Base-by-base conservation (phyloP, 768 basidiomycete species). In the Pisolithus tinctorius region DNA sequence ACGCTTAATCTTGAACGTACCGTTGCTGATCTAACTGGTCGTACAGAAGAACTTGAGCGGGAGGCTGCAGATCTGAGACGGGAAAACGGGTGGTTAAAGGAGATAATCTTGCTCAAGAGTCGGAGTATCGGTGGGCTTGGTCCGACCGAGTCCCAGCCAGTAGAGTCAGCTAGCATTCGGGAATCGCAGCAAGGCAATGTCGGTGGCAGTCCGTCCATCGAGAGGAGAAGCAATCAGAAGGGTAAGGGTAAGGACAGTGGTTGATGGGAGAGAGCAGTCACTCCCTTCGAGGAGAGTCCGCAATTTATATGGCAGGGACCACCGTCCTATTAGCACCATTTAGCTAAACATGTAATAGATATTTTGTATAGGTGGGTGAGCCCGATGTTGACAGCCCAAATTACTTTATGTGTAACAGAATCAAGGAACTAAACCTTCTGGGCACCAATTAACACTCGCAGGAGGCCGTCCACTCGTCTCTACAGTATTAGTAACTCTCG, bases 61-160 rank as follows among this genome's bases (percentile, higher is more conserved):
- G 88, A 93, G 66, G 89, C 82, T 2, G 66, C 78, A 0, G 87
- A 90, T 58, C 70, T 93, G 45, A 73, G 87, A 56, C 77, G 83
- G 56, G 90, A 92, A 69, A 93, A 93, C 59, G 79, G 80, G 10
- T 93, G 89, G 91, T 66, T 93, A 49, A 93, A 90, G 71, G 90
- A 91, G 67, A 91, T 92, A 50, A 80, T 91, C 46, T 81, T 90
- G 74, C 70, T 91, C 53, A 92, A 88, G 63, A 81, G 86, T 39
- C 76, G 78, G 37, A 75, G 72, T 51, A 64, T 77, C 50, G 70
- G 71, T 16, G 71, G 53, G 62, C 45, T 67, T 65, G 29, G 66
- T 66, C 20, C 50, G 17, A 34, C 9, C 29, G 52, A 45, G 41
- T 51, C 56, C 20, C 56, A 60, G 16, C 50, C 50, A 5, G 38